These are phyloP conservation scores for Arctium lappa DNA, from an alignment of 129 eudicot species.

Conservation along the genomic window DNA sequence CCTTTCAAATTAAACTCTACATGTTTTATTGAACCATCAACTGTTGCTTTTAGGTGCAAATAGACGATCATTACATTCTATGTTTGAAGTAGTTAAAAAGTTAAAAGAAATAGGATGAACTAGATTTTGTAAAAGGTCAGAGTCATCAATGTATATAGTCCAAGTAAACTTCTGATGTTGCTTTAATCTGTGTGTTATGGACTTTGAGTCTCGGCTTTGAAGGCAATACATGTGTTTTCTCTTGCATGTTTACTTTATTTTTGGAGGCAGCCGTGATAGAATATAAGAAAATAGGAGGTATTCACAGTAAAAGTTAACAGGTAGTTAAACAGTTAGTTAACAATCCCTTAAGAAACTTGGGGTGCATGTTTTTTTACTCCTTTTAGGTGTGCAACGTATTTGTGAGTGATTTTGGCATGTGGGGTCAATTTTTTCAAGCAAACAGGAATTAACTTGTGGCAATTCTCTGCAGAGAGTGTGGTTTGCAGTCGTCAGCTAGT, in stretches of 20 bases:
- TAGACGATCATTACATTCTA: too few species aligned
- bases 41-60: neutral
- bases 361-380: neutral
- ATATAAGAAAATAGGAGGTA: neutral
- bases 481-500: constrained; percentile 62
- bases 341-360: neutral
- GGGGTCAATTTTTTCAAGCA: neutral
- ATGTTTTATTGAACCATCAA: neutral
- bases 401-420: neutral
- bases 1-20: neutral
- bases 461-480: constrained; percentile 63
- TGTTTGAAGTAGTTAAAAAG: too few species aligned
- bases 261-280: neutral
- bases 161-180: neutral
- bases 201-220: neutral
- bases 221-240: neutral
- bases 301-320: neutral
- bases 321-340: neutral
- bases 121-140: neutral
- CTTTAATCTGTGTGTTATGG: neutral
- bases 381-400: neutral
- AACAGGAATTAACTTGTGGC: neutral
- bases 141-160: neutral
- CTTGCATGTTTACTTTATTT: neutral
- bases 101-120: too few species aligned